Conservation (phyloP, 2,329 filamentous ascomycete species). For the Metarhizium brunneum region DNA sequence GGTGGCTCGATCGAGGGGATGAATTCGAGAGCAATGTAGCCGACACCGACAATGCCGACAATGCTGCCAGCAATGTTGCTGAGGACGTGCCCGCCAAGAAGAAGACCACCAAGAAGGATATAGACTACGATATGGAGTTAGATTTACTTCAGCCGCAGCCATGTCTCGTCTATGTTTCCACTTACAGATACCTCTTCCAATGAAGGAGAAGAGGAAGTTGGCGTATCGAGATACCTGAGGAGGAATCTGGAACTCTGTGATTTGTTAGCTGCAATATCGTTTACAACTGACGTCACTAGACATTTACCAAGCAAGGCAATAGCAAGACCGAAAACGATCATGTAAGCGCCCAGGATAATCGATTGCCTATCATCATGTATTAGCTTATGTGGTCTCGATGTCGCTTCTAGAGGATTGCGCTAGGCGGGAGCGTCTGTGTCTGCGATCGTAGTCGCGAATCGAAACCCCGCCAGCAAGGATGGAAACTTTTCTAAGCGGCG, state of each 20-base stretch:
- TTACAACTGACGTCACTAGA: neutral
- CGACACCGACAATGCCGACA: constrained; percentile 69
- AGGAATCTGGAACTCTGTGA: constrained; percentile 81
- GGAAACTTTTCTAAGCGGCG: neutral
- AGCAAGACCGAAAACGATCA: constrained; percentile 81
- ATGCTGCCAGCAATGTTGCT: constrained; percentile 70
- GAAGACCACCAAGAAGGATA: constrained; percentile 83
- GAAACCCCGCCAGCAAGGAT: neutral
- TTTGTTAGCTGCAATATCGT: constrained; percentile 12
- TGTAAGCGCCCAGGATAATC: constrained; percentile 75
- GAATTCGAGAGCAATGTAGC: constrained; percentile 68
- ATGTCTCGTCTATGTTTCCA: constrained; percentile 16
- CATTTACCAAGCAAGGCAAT: constrained; percentile 54
- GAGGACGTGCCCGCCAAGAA: constrained; percentile 58
- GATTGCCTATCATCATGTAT: constrained; percentile 14
- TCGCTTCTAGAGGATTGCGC: neutral
- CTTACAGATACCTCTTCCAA: constrained; percentile 91
- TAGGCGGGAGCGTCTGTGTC: neutral
- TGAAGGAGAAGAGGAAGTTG: constrained; percentile 95
- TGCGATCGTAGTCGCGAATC: neutral
- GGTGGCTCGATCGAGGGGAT: constrained; percentile 71
- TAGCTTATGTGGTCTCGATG: neutral
- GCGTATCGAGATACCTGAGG: constrained; percentile 89
- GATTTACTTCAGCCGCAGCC: neutral
- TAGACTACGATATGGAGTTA: constrained; percentile 56